Evolutionary conservation across 2,329 filamentous ascomycete genomes (phyloP), one percentile per base, ranked within the genome.

Genomic region (Chaetomium strumarium): DNA sequence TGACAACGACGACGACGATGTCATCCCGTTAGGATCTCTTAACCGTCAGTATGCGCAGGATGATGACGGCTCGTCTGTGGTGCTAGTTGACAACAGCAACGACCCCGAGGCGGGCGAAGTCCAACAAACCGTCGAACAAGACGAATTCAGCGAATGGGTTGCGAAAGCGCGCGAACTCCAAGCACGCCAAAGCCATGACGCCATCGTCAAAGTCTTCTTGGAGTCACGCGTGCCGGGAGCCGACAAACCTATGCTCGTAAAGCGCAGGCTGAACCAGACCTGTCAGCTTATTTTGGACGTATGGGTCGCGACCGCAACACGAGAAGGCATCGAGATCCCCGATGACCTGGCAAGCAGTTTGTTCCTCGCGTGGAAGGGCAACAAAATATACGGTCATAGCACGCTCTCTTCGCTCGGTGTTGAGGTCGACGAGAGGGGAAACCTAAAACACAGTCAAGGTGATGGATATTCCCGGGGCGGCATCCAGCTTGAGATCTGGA

Each of bases 401-500:
- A 91, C 85, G 1, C 84, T 88, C 53, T 75, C 76, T 49, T 83
- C 79, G 44, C 71, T 95, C 7, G 83, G 84, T 7, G 77, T 93
- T 42, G 64, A 70, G 9, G 71, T 74, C 0, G 67, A 70, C 11
- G 62, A 63, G 12, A 67, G 76, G 5, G 75, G 76, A 38, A 67
- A 73, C 13, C 67, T 78, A 31, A 65, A 66, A 45, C 53, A 53
- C 1, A 55, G 56, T 9, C 61, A 66, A 38, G 65, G 70, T 4
- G 73, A 75, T 19, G 76, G 78, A 1, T 77, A 79, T 43, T 59
- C 65, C 49, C 68, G 74, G 3, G 76, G 78, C 24, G 75, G 77
- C 20, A 77, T 95, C n/a, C 79, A 86, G 59, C 76, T 95, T 57
- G 84, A 91, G 66, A 87, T 86, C 7, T 89, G 88, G 78, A 92